Conservation (phyloP, 768 basidiomycete genomes). For the Suillus subalutaceus region DNA sequence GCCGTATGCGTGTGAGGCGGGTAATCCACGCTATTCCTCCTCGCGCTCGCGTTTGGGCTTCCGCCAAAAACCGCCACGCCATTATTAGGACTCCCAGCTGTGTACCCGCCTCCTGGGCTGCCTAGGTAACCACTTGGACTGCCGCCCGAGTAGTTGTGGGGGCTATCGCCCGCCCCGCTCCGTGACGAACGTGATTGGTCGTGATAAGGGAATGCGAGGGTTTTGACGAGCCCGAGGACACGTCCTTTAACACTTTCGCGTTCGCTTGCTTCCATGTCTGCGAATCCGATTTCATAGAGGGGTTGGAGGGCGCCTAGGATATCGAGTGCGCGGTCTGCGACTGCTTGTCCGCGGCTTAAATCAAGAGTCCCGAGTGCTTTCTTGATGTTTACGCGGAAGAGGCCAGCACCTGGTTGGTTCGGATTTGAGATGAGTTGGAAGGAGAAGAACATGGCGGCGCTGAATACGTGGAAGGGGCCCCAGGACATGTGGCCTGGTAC, state of each 20-base stretch:
- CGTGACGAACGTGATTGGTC: conserved; percentile 53
- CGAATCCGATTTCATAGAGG: conserved; percentile 69
- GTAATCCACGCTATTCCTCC: neutral
- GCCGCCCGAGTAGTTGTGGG: conserved; percentile 49
- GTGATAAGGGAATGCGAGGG: conserved; percentile 82
- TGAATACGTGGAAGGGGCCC: conserved; percentile 84
- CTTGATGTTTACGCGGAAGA: conserved; percentile 76
- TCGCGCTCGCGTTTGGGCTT: neutral
- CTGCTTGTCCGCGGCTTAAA: conserved; percentile 60
- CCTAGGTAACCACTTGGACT: conserved; percentile 62
- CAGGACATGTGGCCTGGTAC: conserved; percentile 85
- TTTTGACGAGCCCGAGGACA: conserved; percentile 68
- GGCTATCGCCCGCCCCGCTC: conserved; percentile 47
- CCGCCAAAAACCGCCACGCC: neutral
- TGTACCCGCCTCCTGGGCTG: conserved; percentile 44
- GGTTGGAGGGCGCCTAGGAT: conserved; percentile 74
- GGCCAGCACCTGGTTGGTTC: conserved; percentile 74
- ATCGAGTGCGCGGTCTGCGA: conserved; percentile 75
- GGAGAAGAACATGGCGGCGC: conserved; percentile 90
- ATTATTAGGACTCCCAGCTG: conserved; percentile 9
- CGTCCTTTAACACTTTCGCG: conserved; percentile 63
- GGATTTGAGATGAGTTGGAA: conserved; percentile 83
- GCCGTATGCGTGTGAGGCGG: neutral
- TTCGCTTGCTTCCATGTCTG: conserved; percentile 47
- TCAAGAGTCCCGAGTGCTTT: conserved; percentile 69